Percentiles rank a stretch among this genome's conserved stretches.
Evolutionary conservation across 2,329 filamentous ascomycete species (phyloP).

Genomic region (Colletotrichum sp.): DNA sequence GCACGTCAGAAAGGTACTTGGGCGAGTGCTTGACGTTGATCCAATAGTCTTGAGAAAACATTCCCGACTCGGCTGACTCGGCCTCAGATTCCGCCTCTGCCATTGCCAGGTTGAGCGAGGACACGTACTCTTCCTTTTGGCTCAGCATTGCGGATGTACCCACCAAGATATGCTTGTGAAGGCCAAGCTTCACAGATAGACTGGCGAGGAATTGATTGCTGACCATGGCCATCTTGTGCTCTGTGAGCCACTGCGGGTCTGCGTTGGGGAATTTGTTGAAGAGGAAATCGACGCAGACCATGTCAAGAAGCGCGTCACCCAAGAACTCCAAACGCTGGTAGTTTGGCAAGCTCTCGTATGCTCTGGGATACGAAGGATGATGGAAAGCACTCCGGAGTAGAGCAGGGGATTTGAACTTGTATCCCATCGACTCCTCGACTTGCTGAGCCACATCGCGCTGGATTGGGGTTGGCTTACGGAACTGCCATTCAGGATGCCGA

Average conservation of each 20-base stretch:
- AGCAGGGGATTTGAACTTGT: slow-evolving; percentile 75
- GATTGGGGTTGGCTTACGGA: slow-evolving; percentile 61
- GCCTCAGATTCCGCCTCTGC: slow-evolving; percentile 32
- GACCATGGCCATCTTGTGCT: slow-evolving; percentile 99
- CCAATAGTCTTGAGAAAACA: slow-evolving; percentile 72
- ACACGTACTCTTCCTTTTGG: slow-evolving; percentile 59
- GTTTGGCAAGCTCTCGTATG: slow-evolving; percentile 79
- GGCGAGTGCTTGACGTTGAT: slow-evolving; percentile 66
- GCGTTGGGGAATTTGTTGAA: slow-evolving; percentile 78
- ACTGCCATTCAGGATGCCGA: slow-evolving; percentile 74
- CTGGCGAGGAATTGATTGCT: slow-evolving; percentile 93
- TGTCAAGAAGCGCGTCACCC: slow-evolving; percentile 87
- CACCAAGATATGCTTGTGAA: slow-evolving; percentile 74
- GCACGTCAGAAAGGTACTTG: slow-evolving; percentile 81
- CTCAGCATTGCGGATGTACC: slow-evolving; percentile 50
- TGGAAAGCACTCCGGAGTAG: slow-evolving; percentile 85
- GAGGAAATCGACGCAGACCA: slow-evolving; percentile 82
- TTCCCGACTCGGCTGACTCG: slow-evolving; percentile 38
- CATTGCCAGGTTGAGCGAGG: slow-evolving; percentile 59
- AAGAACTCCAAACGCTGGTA: slow-evolving; percentile 94
- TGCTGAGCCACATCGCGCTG: slow-evolving; percentile 72
- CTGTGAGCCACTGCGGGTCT: slow-evolving; percentile 95
- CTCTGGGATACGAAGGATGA: slow-evolving; percentile 80
- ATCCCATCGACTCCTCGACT: slow-evolving; percentile 62
- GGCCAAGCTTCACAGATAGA: slow-evolving; percentile 77